A percentile compares a stretch with the other conserved stretches of the same genome.
phyloP scores from a whole-genome alignment of 768 basidiomycete genomes.

The Xerocomus spinulosus region DNA sequence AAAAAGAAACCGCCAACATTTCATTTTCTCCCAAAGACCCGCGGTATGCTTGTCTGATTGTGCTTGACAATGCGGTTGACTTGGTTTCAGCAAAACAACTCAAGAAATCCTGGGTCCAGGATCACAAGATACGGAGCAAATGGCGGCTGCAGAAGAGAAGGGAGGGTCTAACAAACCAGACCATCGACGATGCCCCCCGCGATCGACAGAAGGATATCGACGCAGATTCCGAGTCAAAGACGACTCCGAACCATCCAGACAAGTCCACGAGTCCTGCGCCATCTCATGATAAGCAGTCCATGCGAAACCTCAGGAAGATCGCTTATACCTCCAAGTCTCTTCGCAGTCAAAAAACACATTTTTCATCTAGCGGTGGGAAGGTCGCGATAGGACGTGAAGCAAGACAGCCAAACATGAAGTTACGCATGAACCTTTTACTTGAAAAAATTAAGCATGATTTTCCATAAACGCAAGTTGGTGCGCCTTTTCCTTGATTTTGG shows the following conservation, averaged over 20 bases:
- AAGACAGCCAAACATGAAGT: slow-evolving; percentile 73
- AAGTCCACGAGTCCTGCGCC: slow-evolving; percentile 1
- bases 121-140: slow-evolving; percentile 69
- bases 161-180: slow-evolving; percentile 31
- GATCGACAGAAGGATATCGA: neutral
- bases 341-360: slow-evolving; percentile 53
- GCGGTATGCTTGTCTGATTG: slow-evolving; percentile 45
- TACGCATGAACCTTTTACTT: slow-evolving; percentile 82
- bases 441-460: slow-evolving; percentile 75
- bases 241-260: slow-evolving; percentile 1
- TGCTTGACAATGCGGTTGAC: slow-evolving; percentile 2
- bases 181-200: neutral
- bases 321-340: slow-evolving; percentile 59
- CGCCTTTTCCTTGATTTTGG: too few species aligned
- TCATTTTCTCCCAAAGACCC: slow-evolving; percentile 55
- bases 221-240: neutral
- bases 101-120: slow-evolving; percentile 76
- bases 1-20: slow-evolving; percentile 65
- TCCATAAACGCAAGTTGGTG: slow-evolving; percentile 30
- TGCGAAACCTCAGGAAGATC: slow-evolving; percentile 57
- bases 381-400: slow-evolving; percentile 23
- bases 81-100: slow-evolving; percentile 62
- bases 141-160: slow-evolving; percentile 71
- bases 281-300: slow-evolving; percentile 24
- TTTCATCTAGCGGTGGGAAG: slow-evolving; percentile 31